These are phyloP conservation scores for Kodamaea leandrae DNA, from an alignment of 805 yeast species.

Conservation along the genomic window DNA sequence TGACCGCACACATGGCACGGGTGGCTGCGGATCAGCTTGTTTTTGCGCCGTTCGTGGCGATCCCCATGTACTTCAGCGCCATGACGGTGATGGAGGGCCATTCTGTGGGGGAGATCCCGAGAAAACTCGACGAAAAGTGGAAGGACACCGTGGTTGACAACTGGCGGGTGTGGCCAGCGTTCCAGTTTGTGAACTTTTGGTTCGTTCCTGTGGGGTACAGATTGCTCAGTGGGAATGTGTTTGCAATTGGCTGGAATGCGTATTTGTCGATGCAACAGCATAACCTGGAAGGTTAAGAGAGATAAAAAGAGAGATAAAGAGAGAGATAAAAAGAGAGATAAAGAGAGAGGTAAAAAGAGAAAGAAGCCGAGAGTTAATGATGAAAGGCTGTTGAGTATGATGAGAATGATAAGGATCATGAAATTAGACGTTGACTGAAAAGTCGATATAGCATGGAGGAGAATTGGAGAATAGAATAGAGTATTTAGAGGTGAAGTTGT, in stretches of 20 bases:
- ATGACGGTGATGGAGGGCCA: slow-evolving; percentile 62
- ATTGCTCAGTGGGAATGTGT: slow-evolving; percentile 62
- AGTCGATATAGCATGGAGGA: too few species aligned
- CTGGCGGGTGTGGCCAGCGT: slow-evolving; percentile 89
- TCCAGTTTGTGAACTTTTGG: slow-evolving; percentile 76
- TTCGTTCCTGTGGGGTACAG: slow-evolving; percentile 72
- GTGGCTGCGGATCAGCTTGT: slow-evolving; percentile 68
- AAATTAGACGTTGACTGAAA: too few species aligned
- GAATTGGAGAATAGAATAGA: too few species aligned
- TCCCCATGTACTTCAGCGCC: slow-evolving; percentile 66
- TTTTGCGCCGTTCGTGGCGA: slow-evolving; percentile 73
- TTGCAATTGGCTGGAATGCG: slow-evolving; percentile 83
- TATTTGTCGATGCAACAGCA: slow-evolving; percentile 55
- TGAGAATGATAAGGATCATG: too few species aligned
- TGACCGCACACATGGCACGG: slow-evolving; percentile 25
- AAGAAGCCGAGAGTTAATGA: too few species aligned
- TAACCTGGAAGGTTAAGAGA: slow-evolving; percentile 1
- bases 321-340: too few species aligned
- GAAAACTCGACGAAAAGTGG: slow-evolving; percentile 51
- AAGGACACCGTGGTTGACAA: slow-evolving; percentile 68
- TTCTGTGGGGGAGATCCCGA: slow-evolving; percentile 35
- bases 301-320: background rate
- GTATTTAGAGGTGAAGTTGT: too few species aligned
- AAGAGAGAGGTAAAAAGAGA: too few species aligned
- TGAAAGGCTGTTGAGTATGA: too few species aligned